These are phyloP conservation scores for Auxenochlorella protothecoides DNA, from an alignment of 139 green algal species.

Conservation along the genomic window DNA sequence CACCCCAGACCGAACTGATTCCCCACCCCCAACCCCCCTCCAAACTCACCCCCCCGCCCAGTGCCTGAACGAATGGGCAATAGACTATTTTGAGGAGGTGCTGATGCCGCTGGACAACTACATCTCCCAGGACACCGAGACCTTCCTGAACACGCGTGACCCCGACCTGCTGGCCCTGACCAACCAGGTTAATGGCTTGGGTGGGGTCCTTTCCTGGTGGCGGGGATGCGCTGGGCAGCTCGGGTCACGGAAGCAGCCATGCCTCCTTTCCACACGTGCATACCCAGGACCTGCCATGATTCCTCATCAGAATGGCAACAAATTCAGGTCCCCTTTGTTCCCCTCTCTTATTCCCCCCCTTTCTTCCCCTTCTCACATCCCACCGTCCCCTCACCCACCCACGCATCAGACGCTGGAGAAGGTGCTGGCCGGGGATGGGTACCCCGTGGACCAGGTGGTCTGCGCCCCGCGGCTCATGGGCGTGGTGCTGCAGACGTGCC, in stretches of 20 bases:
- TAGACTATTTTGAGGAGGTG: slow-evolving; percentile 81
- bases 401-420: slow-evolving; percentile 29
- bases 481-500: slow-evolving; percentile 70
- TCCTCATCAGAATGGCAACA: too few species aligned
- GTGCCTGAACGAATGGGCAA: slow-evolving; percentile 64
- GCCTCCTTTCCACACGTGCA: not conserved
- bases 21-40: not conserved
- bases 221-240: not conserved
- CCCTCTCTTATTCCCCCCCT: not conserved
- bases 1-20: not conserved
- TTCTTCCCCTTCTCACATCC: not conserved
- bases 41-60: not conserved
- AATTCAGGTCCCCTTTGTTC: too few species aligned
- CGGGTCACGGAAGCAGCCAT: not conserved
- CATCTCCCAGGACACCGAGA: slow-evolving; percentile 67
- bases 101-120: slow-evolving; percentile 88
- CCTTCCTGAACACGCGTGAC: slow-evolving; percentile 51
- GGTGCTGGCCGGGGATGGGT: slow-evolving; percentile 32
- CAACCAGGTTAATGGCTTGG: slow-evolving; percentile 26
- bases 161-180: slow-evolving; percentile 61
- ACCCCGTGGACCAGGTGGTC: slow-evolving; percentile 35
- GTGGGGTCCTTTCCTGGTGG: not conserved
- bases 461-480: slow-evolving; percentile 72
- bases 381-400: not conserved
- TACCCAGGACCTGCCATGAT: too few species aligned